These are phyloP conservation scores for Ephemerocybe angulata DNA, from an alignment of 768 basidiomycete genomes.

Conservation along the genomic window DNA sequence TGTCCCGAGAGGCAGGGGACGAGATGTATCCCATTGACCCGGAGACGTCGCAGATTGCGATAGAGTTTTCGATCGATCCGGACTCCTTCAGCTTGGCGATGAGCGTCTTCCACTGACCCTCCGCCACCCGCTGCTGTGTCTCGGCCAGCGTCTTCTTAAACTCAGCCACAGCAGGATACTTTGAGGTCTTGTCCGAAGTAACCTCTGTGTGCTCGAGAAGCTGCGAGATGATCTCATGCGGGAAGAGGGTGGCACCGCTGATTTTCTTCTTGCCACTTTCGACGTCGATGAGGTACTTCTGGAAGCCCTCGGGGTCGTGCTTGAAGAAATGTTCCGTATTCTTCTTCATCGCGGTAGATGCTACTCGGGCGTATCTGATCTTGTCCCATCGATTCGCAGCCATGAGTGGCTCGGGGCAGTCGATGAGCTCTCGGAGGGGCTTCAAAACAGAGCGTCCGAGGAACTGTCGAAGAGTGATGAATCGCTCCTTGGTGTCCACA, in stretches of 20 bases:
- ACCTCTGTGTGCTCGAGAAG: slow-evolving; percentile 18
- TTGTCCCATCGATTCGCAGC: slow-evolving; percentile 52
- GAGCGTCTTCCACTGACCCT: slow-evolving; percentile 67
- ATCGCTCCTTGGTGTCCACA: slow-evolving; percentile 25
- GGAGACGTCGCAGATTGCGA: slow-evolving; percentile 73
- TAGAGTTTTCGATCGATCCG: slow-evolving; percentile 54
- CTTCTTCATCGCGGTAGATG: slow-evolving; percentile 58
- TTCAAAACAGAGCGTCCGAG: slow-evolving; percentile 59
- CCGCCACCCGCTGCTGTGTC: slow-evolving; percentile 41
- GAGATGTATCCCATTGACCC: slow-evolving; percentile 58
- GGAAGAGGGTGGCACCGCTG: slow-evolving; percentile 64
- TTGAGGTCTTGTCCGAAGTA: background rate
- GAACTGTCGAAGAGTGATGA: slow-evolving; percentile 47
- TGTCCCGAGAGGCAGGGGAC: background rate
- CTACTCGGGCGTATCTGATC: slow-evolving; percentile 55
- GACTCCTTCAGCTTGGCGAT: slow-evolving; percentile 49
- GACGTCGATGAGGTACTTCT: slow-evolving; percentile 53
- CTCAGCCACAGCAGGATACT: slow-evolving; percentile 21
- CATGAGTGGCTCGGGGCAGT: slow-evolving; percentile 62
- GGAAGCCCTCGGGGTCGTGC: slow-evolving; percentile 59
- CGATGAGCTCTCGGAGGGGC: slow-evolving; percentile 44
- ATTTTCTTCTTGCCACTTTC: slow-evolving; percentile 53
- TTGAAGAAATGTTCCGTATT: slow-evolving; percentile 52
- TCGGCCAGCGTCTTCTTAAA: slow-evolving; percentile 28
- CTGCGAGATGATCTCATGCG: slow-evolving; percentile 54